These are phyloP conservation scores for Leccinellum luteum DNA, from an alignment of 768 basidiomycete species.

Conservation along the genomic window DNA sequence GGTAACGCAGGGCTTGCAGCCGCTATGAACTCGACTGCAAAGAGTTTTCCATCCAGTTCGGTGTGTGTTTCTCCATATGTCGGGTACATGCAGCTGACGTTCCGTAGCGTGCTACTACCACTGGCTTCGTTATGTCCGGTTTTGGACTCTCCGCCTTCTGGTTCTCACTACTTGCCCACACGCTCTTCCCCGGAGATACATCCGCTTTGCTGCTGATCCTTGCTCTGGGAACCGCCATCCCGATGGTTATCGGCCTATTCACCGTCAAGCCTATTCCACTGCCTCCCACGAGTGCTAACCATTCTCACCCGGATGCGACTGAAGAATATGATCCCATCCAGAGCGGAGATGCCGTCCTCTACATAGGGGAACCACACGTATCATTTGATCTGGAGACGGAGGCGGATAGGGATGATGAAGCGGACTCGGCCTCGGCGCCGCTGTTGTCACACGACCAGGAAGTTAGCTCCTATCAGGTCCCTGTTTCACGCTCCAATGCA, in stretches of 20 bases:
- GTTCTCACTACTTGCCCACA: slow-evolving; percentile 74
- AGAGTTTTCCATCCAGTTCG: slow-evolving; percentile 69
- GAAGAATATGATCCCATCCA: slow-evolving; percentile 22
- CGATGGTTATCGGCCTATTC: slow-evolving; percentile 78
- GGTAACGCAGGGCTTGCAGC: slow-evolving; percentile 68
- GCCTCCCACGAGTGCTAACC: slow-evolving; percentile 31
- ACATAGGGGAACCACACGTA: slow-evolving; percentile 21
- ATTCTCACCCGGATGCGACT: neutral
- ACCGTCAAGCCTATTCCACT: slow-evolving; percentile 69
- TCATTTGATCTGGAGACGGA: slow-evolving; percentile 6
- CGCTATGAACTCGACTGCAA: slow-evolving; percentile 81
- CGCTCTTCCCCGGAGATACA: slow-evolving; percentile 73
- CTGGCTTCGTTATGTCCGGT: slow-evolving; percentile 78
- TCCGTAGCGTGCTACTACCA: slow-evolving; percentile 66
- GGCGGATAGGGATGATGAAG: slow-evolving; percentile 5
- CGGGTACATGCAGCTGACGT: neutral
- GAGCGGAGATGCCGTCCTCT: slow-evolving; percentile 19
- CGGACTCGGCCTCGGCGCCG: slow-evolving; percentile 19
- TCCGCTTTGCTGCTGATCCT: slow-evolving; percentile 75
- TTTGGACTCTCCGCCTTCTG: slow-evolving; percentile 91
- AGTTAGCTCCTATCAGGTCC: slow-evolving; percentile 21
- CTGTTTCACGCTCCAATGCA: slow-evolving; percentile 13
- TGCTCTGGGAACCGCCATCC: slow-evolving; percentile 71
- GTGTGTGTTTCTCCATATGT: slow-evolving; percentile 35
- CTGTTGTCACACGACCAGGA: slow-evolving; percentile 21